phyloP scores from a whole-genome alignment of 2,329 filamentous ascomycete species.

The Fusarium mangiferae region DNA sequence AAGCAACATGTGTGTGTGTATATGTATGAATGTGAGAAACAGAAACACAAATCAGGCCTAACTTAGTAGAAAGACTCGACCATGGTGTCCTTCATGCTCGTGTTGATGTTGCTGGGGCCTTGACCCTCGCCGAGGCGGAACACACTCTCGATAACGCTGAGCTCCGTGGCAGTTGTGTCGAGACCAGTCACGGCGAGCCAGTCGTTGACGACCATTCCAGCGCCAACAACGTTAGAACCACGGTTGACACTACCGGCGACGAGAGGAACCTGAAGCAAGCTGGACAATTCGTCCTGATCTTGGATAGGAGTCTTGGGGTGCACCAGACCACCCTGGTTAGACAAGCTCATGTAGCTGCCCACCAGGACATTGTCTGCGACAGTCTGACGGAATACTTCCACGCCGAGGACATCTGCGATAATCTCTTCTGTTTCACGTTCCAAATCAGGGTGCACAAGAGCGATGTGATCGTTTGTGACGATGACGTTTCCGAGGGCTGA shows the following conservation, averaged over 20 bases:
- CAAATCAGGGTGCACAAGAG: slow-evolving; percentile 93
- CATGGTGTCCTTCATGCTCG: slow-evolving; percentile 94
- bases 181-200: slow-evolving; percentile 95
- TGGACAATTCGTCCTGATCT: slow-evolving; percentile 97
- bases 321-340: slow-evolving; percentile 95
- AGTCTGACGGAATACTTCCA: slow-evolving; percentile 93
- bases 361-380: slow-evolving; percentile 97
- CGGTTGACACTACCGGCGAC: slow-evolving; percentile 95
- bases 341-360: slow-evolving; percentile 94
- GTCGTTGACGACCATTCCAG: slow-evolving; percentile 72
- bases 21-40: slow-evolving; percentile 4
- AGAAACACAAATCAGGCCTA: slow-evolving; percentile 6
- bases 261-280: slow-evolving; percentile 91
- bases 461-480: slow-evolving; percentile 95
- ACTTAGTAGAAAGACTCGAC: slow-evolving; percentile 97
- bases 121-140: slow-evolving; percentile 92
- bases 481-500: slow-evolving; percentile 98
- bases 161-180: slow-evolving; percentile 95
- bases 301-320: slow-evolving; percentile 97
- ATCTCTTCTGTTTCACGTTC: slow-evolving; percentile 99
- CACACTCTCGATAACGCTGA: slow-evolving; percentile 95
- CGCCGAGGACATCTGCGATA: slow-evolving; percentile 90
- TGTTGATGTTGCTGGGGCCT: slow-evolving; percentile 81
- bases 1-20: slow-evolving; percentile 2
- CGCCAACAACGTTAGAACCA: slow-evolving; percentile 93